phyloP scores from a whole-genome alignment of 2,329 filamentous ascomycete genomes.

The Remersonia thermophila region DNA sequence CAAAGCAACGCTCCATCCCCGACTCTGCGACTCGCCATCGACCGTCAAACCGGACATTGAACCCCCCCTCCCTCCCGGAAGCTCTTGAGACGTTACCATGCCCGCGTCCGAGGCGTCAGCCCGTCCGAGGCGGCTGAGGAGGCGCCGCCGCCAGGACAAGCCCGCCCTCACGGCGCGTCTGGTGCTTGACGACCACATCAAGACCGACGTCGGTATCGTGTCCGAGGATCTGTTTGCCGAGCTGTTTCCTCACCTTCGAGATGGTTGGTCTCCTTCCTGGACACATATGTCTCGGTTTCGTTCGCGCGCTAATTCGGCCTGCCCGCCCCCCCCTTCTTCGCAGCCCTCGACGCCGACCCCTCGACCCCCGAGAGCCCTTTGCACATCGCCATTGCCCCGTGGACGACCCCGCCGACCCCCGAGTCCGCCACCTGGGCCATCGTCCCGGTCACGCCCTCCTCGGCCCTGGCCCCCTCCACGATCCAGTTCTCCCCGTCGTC shows the following conservation, averaged over 20 bases:
- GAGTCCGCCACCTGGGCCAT: constrained; percentile 71
- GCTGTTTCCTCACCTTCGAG: constrained; percentile 54
- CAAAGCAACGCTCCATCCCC: no score
- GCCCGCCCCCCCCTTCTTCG: constrained; percentile 5
- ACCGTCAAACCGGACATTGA: neutral
- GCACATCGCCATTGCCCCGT: constrained; percentile 63
- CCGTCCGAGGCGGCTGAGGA: constrained; percentile 33
- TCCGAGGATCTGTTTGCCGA: constrained; percentile 78
- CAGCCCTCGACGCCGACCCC: constrained; percentile 20
- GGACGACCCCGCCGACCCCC: constrained; percentile 46
- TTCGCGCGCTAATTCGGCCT: constrained; percentile 11
- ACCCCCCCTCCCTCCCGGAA: neutral
- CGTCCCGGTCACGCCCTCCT: constrained; percentile 57
- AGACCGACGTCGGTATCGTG: constrained; percentile 72
- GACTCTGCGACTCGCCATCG: no score
- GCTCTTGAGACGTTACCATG: constrained; percentile 8
- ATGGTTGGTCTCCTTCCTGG: constrained; percentile 32
- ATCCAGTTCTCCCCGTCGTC: constrained; percentile 67
- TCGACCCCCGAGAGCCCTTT: constrained; percentile 30
- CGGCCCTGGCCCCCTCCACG: constrained; percentile 59
- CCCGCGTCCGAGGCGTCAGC: constrained; percentile 17
- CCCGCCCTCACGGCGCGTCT: constrained; percentile 67
- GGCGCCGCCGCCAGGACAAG: constrained; percentile 55
- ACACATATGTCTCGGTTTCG: constrained; percentile 6
- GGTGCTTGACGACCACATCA: constrained; percentile 73